These are phyloP conservation scores for Clarireedia homoeocarpa DNA, from an alignment of 2,329 filamentous ascomycete species.

Conservation along the genomic window DNA sequence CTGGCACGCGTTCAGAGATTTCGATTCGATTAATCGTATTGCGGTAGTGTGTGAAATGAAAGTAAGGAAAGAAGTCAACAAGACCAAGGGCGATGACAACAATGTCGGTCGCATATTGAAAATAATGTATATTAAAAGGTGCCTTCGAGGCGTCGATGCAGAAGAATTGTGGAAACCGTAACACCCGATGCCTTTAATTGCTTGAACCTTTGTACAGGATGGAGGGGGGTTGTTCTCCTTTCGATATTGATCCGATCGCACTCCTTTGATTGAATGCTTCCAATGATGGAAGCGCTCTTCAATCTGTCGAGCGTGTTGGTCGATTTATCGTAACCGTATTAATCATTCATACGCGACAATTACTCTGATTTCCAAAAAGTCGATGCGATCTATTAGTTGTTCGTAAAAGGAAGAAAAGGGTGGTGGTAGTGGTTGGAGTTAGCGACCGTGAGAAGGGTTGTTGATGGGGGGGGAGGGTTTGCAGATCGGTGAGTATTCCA, in stretches of 20 bases:
- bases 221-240: background rate
- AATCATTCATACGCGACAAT: background rate
- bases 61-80: conserved; percentile 24
- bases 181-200: background rate
- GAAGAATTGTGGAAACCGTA: background rate
- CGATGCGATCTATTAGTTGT: background rate
- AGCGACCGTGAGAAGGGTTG: conserved; percentile 1
- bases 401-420: background rate
- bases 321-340: background rate
- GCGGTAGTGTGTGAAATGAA: conserved; percentile 21
- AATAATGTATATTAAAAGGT: conserved; percentile 12
- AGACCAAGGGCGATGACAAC: conserved; percentile 23
- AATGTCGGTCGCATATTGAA: conserved; percentile 23
- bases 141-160: conserved; percentile 15
- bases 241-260: background rate
- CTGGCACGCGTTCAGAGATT: conserved; percentile 79
- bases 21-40: conserved; percentile 52
- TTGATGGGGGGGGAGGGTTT: background rate
- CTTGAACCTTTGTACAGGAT: background rate
- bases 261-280: background rate
- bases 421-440: background rate
- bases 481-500: background rate
- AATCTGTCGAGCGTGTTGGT: background rate
- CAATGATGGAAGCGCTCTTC: background rate
- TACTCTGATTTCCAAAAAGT: background rate